Percentiles rank a stretch among this genome's conserved stretches.
phyloP scores from a whole-genome alignment of 495 filamentous ascomycete genomes.

The Cercophora scortea region DNA sequence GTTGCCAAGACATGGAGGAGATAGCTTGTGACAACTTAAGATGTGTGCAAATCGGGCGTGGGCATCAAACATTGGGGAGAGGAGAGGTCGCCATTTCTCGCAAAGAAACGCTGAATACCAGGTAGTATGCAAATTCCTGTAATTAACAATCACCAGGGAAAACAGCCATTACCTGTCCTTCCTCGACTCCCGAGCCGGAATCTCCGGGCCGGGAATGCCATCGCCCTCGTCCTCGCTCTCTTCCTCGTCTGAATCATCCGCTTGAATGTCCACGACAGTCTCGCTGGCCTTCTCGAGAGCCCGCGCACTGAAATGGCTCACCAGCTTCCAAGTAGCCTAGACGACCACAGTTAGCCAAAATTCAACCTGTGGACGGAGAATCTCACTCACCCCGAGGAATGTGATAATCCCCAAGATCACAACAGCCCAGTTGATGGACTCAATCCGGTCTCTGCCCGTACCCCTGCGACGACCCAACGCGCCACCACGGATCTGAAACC shows the following conservation, averaged over 20 bases:
- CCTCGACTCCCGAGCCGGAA: constrained; percentile 13
- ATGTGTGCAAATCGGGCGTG: constrained; percentile 53
- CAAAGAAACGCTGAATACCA: background rate
- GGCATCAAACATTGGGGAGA: background rate
- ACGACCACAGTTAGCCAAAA: constrained; percentile 13
- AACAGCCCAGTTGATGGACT: constrained; percentile 66
- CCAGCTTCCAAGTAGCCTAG: constrained; percentile 73
- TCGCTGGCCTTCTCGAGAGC: constrained; percentile 70
- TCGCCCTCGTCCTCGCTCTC: constrained; percentile 11
- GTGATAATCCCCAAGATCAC: constrained; percentile 72
- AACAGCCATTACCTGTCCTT: constrained; percentile 13
- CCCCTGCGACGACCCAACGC: constrained; percentile 39
- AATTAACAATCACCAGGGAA: background rate
- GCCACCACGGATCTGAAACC: constrained; percentile 59
- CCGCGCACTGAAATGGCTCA: constrained; percentile 59
- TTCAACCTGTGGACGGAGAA: background rate
- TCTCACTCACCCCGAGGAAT: constrained; percentile 67
- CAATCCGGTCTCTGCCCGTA: constrained; percentile 64
- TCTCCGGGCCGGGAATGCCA: too few species aligned
- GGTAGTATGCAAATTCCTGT: too few species aligned
- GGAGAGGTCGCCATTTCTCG: background rate
- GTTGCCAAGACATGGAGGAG: constrained; percentile 74
- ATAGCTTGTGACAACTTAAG: constrained; percentile 80
- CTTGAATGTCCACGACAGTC: constrained; percentile 71
- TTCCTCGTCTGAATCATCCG: constrained; percentile 63